Evolutionary conservation across 2,329 filamentous ascomycete species (phyloP), one percentile per base, ranked within the genome.

Genomic region (Tricladium varicosporioides): DNA sequence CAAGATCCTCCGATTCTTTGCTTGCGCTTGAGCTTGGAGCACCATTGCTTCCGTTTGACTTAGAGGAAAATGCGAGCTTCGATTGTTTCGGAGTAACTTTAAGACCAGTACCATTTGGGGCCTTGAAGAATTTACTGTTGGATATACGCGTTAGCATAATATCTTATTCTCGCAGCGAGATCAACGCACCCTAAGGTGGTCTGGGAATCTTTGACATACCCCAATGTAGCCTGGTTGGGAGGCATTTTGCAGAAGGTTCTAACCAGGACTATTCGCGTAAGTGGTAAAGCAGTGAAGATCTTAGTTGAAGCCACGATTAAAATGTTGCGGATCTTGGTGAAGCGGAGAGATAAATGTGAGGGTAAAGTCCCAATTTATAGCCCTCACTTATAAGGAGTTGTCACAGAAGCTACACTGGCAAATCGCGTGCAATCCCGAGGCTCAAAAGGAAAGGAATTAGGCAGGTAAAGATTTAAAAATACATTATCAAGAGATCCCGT

Each of bases 81-180:
- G 89, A 87, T 72, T 96, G 91, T 71, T 91, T 88, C 40, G 81
- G 80, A 11, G 84, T 82, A 15, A 81, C 76, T 31, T 61, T 65
- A 14, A 59, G 43, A 0, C 81, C 73, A 5, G 80, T 72, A 51
- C 84, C 86, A 66, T 83, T 83, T 22, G 81, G 79, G 44, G 83
- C 81, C 16, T 84, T 84, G 70, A 97, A 96, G 76, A 96, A 97
- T 71, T 93, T 94, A 60, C 93, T 97, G 63, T 55, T 60, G 9
- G 32, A 18, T 5, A 51, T 45, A 16, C 16, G 19, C n/a, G 27
- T 67, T 52, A 68, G 63, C 15, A 51, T 8, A 36, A 18, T 11
- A 57, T 32, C 47, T 7, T n/a, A 58, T 67, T 57, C 66, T 60
- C 33, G 32, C 9, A 46, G 50, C 10, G 10, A 7, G 43, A 55